Conservation (phyloP, 768 basidiomycete genomes). For the Lactarius pseudohatsudake region DNA sequence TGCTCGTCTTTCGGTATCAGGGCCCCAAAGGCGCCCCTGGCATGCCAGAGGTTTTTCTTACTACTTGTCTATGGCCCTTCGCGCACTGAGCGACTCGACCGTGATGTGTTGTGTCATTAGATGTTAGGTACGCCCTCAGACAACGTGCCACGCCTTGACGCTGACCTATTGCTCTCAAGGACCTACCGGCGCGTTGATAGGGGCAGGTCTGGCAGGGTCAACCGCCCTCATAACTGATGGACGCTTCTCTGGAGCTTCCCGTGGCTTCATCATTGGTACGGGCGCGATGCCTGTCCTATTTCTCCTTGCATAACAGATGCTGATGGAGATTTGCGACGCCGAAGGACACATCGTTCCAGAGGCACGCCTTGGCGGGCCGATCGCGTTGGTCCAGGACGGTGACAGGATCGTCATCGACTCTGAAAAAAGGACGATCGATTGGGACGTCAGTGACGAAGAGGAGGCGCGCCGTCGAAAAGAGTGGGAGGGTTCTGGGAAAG, state of each 20-base stretch:
- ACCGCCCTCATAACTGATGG: slow-evolving; percentile 88
- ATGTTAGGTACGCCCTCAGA: slow-evolving; percentile 44
- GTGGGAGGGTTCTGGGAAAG: slow-evolving; percentile 71
- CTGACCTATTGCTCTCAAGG: slow-evolving; percentile 39
- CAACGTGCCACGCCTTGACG: background rate
- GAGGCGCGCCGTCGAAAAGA: slow-evolving; percentile 56
- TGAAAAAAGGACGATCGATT: slow-evolving; percentile 60
- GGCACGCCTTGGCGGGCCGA: slow-evolving; percentile 80
- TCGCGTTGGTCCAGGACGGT: slow-evolving; percentile 83
- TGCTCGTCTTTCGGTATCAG: slow-evolving; percentile 83
- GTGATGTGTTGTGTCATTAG: slow-evolving; percentile 30
- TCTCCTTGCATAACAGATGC: background rate
- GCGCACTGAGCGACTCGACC: slow-evolving; percentile 4
- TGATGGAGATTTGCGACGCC: slow-evolving; percentile 4
- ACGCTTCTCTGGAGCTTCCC: slow-evolving; percentile 82
- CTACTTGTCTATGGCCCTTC: background rate
- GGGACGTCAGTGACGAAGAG: slow-evolving; percentile 70
- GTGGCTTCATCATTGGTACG: slow-evolving; percentile 60
- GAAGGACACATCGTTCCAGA: slow-evolving; percentile 63
- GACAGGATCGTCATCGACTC: slow-evolving; percentile 77
- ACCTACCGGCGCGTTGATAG: slow-evolving; percentile 81
- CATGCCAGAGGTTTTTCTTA: slow-evolving; percentile 68
- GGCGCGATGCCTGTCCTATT: background rate
- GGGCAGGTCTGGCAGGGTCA: slow-evolving; percentile 74
- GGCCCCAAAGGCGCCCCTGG: slow-evolving; percentile 91